A percentile compares a stretch with the other conserved stretches of the same genome.
Evolutionary conservation across 768 basidiomycete genomes (phyloP).

Genomic region (Russula olivacea): DNA sequence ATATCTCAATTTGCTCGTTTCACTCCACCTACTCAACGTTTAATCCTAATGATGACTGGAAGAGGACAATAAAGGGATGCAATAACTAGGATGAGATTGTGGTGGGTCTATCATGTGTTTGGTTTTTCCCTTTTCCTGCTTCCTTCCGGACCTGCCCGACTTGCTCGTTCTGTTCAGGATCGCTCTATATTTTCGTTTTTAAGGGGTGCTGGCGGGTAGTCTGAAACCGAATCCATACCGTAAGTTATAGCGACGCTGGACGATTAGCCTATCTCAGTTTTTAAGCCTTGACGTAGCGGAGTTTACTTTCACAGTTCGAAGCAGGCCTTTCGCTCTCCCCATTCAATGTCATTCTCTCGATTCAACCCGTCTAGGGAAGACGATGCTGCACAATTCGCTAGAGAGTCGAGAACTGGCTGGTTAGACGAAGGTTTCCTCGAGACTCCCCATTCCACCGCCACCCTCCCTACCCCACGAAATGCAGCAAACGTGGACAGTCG

Average conservation of each 20-base stretch:
- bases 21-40: too few species aligned
- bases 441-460: neutral
- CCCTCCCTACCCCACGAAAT: neutral
- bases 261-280: neutral
- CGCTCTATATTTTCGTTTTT: too few species aligned
- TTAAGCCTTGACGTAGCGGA: neutral
- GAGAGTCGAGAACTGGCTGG: neutral
- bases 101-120: too few species aligned
- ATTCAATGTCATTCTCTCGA: neutral
- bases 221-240: neutral
- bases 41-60: too few species aligned
- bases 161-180: too few species aligned
- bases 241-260: neutral
- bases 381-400: neutral
- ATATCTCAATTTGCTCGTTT: too few species aligned
- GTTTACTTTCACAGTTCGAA: neutral
- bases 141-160: too few species aligned
- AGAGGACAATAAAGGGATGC: too few species aligned
- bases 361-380: neutral
- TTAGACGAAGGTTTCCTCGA: neutral
- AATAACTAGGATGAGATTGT: too few species aligned
- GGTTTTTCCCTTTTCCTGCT: too few species aligned
- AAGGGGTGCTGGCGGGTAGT: neutral
- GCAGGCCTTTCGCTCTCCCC: slow-evolving; percentile 15
- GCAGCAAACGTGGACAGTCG: neutral